Percentiles rank a stretch among this genome's conserved stretches.
Conservation (phyloP, 2,329 filamentous ascomycete species). For the Cadophora malorum region DNA sequence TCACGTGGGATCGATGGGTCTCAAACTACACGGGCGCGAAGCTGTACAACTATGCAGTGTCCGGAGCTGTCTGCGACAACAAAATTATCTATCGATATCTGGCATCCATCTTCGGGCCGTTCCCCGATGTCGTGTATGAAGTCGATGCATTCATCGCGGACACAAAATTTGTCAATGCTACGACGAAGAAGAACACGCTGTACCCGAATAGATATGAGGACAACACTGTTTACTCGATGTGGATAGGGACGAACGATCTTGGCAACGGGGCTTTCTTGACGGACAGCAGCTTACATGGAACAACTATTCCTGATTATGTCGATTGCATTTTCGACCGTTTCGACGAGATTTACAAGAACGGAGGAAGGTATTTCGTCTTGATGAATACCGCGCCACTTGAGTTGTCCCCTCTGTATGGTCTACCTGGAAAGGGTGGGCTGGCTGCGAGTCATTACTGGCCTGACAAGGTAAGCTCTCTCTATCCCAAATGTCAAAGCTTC, state of each 20-base stretch:
- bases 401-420: slow-evolving; percentile 69
- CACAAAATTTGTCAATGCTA: slow-evolving; percentile 44
- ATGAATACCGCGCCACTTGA: slow-evolving; percentile 73
- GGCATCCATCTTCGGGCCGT: slow-evolving; percentile 55
- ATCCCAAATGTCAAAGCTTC: no score
- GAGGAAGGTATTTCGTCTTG: slow-evolving; percentile 74
- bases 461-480: slow-evolving; percentile 44
- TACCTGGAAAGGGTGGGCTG: slow-evolving; percentile 51
- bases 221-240: slow-evolving; percentile 76
- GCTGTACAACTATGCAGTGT: slow-evolving; percentile 73
- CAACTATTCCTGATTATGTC: slow-evolving; percentile 68
- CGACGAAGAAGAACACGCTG: slow-evolving; percentile 47
- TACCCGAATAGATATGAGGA: slow-evolving; percentile 54
- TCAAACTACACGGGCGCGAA: slow-evolving; percentile 62
- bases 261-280: slow-evolving; percentile 69
- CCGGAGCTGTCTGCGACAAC: slow-evolving; percentile 76
- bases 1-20: slow-evolving; percentile 72
- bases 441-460: slow-evolving; percentile 54
- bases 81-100: slow-evolving; percentile 64
- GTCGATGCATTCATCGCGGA: slow-evolving; percentile 63
- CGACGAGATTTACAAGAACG: slow-evolving; percentile 67
- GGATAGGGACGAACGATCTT: slow-evolving; percentile 84
- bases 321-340: slow-evolving; percentile 72
- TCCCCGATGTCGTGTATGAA: slow-evolving; percentile 69
- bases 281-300: slow-evolving; percentile 63